Evolutionary conservation across 2,329 filamentous ascomycete genomes (phyloP), one percentile per base, ranked within the genome.

Genomic region (Sporothrix phasma): DNA sequence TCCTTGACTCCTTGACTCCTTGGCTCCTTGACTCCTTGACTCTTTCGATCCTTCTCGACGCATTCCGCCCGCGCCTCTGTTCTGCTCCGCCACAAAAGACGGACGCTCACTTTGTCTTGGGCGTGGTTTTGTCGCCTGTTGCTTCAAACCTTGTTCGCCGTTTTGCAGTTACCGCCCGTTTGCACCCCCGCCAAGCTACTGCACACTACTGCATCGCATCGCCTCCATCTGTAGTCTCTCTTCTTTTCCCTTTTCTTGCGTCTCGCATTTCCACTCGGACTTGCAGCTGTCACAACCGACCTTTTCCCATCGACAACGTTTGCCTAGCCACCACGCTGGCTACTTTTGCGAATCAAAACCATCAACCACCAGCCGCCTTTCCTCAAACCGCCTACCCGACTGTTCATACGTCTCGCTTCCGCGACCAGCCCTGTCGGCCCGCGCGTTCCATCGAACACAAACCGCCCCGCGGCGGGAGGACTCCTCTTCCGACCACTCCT

Each of bases 331-430:
- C 51, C 37, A 37, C 5, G 15, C 19, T 37, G 37, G 24, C 54
- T 15, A 17, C 31, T 29, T 43, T 43, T 22, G 19, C 19, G 37
- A 26, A n/a, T 37, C 13, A n/a, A n/a, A n/a, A n/a, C n/a, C n/a
- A n/a, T n/a, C n/a, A n/a, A n/a, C n/a, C 5, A 3, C 19, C 34
- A 58, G 17, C 54, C 37, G 37, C 15, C 29, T 13, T 58, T n/a
- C 37, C 37, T 58, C 37, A 58, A 43, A 58, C 54, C 54, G 54
- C 43, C 54, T 37, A 58, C 29, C 53, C 53, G 49, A n/a, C 15
- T 37, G 34, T 17, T 17, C 53, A 11, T 26, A 13, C 31, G 13
- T 24, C 10, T 22, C 31, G 7, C 34, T 41, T 34, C 15, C 22
- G 29, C 17, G n/a, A 19, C 51, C 51, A 22, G 17, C 17, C 19